These are phyloP conservation scores for Zangia roseola DNA, from an alignment of 768 basidiomycete species.

Conservation along the genomic window DNA sequence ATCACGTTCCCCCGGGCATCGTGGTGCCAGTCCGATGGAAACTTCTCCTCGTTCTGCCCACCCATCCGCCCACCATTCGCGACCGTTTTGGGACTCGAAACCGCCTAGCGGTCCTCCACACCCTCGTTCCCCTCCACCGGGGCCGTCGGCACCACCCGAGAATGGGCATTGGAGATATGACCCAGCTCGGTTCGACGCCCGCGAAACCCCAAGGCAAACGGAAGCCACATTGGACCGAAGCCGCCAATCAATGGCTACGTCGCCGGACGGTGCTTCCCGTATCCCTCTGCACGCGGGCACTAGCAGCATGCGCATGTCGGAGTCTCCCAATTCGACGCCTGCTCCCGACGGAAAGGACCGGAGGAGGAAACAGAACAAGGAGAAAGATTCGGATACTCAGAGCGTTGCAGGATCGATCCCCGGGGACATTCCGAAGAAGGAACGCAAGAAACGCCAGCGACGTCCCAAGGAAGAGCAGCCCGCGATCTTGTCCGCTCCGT, in stretches of 20 bases:
- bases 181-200: conserved; percentile 50
- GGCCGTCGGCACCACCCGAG: conserved; percentile 40
- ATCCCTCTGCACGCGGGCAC: conserved; percentile 30
- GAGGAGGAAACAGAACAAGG: conserved; percentile 44
- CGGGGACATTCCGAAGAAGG: conserved; percentile 53
- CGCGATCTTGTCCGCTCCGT: conserved; percentile 32
- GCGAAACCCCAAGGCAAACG: conserved; percentile 38
- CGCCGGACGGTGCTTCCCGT: conserved; percentile 42
- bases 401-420: conserved; percentile 27
- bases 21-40: conserved; percentile 51
- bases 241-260: conserved; percentile 39
- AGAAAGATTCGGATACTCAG: conserved; percentile 45
- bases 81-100: conserved; percentile 64
- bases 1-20: conserved; percentile 39
- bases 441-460: conserved; percentile 49
- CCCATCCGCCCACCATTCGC: conserved; percentile 33
- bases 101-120: conserved; percentile 36
- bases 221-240: conserved; percentile 34
- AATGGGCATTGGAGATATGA: conserved; percentile 58
- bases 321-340: conserved; percentile 52
- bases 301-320: conserved; percentile 47
- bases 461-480: conserved; percentile 44
- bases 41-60: conserved; percentile 59
- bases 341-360: conserved; percentile 48
- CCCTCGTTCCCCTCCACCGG: conserved; percentile 34